Conservation (phyloP, 306 rosid genomes). For the Cicer pinnatifidum region DNA sequence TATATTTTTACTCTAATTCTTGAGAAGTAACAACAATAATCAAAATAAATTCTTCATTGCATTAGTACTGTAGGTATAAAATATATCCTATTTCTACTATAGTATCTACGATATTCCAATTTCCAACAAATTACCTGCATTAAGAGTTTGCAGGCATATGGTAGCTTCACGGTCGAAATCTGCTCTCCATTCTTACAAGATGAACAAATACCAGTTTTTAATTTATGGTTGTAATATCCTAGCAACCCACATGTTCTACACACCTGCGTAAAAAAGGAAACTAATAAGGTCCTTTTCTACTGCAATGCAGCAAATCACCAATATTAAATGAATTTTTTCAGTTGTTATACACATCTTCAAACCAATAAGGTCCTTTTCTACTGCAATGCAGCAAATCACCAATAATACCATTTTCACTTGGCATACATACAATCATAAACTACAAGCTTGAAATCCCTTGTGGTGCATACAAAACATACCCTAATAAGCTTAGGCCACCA, state of each 20-base stretch:
- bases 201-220: constrained; percentile 80
- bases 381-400: too few species aligned
- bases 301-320: too few species aligned
- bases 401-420: too few species aligned
- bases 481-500: too few species aligned
- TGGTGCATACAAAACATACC: too few species aligned
- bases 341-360: not conserved
- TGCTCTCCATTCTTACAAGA: constrained; percentile 85
- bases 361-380: too few species aligned
- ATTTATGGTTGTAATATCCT: constrained; percentile 86
- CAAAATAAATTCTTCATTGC: too few species aligned
- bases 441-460: too few species aligned
- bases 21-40: too few species aligned
- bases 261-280: constrained; percentile 55
- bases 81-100: not conserved
- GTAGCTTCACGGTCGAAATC: constrained; percentile 79
- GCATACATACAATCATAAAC: too few species aligned
- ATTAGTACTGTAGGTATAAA: not conserved
- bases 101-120: not conserved
- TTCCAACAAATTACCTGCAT: constrained; percentile 64
- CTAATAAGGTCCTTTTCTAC: too few species aligned
- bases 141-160: constrained; percentile 97
- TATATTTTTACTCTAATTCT: too few species aligned
- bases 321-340: not conserved
- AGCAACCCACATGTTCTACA: constrained; percentile 82